Evolutionary conservation across 768 basidiomycete genomes (phyloP), one percentile per base, ranked within the genome.

Genomic region (Strobilomyces echinocephalus): DNA sequence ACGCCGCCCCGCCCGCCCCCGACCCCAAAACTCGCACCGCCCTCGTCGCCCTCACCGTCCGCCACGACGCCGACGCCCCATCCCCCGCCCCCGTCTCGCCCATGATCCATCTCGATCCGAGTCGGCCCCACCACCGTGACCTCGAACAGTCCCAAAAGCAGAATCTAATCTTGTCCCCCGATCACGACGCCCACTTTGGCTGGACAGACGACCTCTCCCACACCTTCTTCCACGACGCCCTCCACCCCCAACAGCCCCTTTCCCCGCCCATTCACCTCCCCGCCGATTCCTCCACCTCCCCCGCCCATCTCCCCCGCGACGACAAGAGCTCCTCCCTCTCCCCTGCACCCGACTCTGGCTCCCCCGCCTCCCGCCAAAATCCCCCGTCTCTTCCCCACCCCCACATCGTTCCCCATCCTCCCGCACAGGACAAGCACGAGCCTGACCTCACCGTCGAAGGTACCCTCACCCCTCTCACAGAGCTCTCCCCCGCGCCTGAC

Each of bases 381-480:
- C 24, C 52, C 54, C 52, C 56, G 8, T 46, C 67, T 4, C 61
- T 26, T 38, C 34, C 56, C 3, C 67, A 53, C 14, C 49, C 64
- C 15, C 62, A 66, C 39, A 34, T 63, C 5, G 57, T 52, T 18
- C 45, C 59, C 38, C 58, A 59, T 8, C 54, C 57, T 18, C 49
- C 65, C 11, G 43, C 20, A 26, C 30, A 65, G 10, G 72, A 73
- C 39, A 63, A 62, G 34, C 54, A 71, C 53, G 68, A 72, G 51
- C 63, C 60, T 9, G 71, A 73, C 56, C 71, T 74, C 38, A 69
- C 74, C 63, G 54, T 73, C 66, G 66, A 76, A 68, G 60, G 67
- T 72, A 68, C 55, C 59, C 84, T 84, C 20, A 88, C 87, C 0
- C 88, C 88, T 4, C 80, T 91, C 64, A 88, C 84, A 59, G 87